Conservation (phyloP, 2,329 filamentous ascomycete species). For the Amylocarpus encephaloides region DNA sequence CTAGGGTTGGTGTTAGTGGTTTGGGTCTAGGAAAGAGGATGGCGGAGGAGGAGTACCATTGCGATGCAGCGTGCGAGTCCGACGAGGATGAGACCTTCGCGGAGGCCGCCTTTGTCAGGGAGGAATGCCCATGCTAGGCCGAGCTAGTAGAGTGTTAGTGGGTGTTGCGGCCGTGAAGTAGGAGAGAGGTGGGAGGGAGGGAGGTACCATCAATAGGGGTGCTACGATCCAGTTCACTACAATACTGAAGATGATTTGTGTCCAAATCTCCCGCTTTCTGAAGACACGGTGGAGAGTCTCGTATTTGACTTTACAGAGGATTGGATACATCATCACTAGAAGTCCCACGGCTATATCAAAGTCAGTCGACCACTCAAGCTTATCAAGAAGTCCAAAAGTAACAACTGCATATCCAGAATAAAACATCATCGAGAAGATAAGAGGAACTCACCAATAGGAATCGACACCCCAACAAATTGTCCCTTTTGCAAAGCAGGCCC, state of each 20-base stretch:
- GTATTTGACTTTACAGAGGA: constrained; percentile 78
- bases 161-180: not conserved
- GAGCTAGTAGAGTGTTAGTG: constrained; percentile 35
- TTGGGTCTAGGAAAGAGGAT: not conserved
- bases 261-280: constrained; percentile 58
- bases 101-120: constrained; percentile 50
- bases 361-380: not conserved
- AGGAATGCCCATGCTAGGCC: constrained; percentile 61
- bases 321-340: constrained; percentile 91
- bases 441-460: constrained; percentile 49
- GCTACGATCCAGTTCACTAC: constrained; percentile 78
- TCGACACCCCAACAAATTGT: constrained; percentile 55
- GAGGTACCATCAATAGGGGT: constrained; percentile 64
- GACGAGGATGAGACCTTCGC: constrained; percentile 70
- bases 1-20: constrained; percentile 1
- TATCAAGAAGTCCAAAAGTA: not conserved
- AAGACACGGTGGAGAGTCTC: constrained; percentile 67
- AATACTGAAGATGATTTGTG: constrained; percentile 71
- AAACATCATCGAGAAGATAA: not conserved
- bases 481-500: constrained; percentile 52
- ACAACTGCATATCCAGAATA: not conserved
- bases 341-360: constrained; percentile 59
- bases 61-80: constrained; percentile 82
- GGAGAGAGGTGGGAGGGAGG: not conserved
- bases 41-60: constrained; percentile 50